These are phyloP conservation scores for Cutaneotrichosporon mucoides DNA, from an alignment of 1,284 basidiomycete species.

Conservation along the genomic window DNA sequence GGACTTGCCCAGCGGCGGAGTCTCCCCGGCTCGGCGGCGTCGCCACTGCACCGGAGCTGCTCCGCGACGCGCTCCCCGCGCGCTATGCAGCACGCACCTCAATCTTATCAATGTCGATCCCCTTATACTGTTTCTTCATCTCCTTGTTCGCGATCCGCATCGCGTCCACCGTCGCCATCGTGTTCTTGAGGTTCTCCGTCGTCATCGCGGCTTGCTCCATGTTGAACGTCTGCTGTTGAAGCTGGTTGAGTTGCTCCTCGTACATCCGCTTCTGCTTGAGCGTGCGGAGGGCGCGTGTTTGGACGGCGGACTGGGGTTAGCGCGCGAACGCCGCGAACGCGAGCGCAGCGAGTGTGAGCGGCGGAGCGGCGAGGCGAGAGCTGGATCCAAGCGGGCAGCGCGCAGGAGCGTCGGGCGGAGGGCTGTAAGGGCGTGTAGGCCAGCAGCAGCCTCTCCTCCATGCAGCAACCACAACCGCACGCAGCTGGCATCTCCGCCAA, in stretches of 20 bases:
- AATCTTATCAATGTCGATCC: slow-evolving; percentile 97
- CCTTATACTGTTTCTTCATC: slow-evolving; percentile 94
- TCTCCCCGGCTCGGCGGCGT: no score
- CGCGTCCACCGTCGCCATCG: slow-evolving; percentile 99
- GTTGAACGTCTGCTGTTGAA: slow-evolving; percentile 95
- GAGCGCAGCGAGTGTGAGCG: neutral
- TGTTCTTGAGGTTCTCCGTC: slow-evolving; percentile 95
- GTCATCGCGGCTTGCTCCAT: slow-evolving; percentile 96
- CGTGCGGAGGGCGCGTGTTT: slow-evolving; percentile 90
- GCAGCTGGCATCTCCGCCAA: no score
- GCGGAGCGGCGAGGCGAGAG: no score
- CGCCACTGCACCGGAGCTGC: no score
- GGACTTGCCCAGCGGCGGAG: no score
- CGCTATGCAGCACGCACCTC: slow-evolving; percentile 62
- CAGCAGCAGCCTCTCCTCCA: no score
- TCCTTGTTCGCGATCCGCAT: slow-evolving; percentile 99
- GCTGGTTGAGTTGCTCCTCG: slow-evolving; percentile 83
- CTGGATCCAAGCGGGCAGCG: no score
- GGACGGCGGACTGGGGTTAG: slow-evolving; percentile 69
- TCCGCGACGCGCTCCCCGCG: no score
- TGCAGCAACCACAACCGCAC: no score
- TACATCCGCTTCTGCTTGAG: slow-evolving; percentile 95
- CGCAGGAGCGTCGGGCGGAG: no score
- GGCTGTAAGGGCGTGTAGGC: no score
- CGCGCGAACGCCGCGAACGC: no score